Percentiles rank a stretch among this genome's conserved stretches.
These are phyloP conservation scores for Serendipita indica DNA, from an alignment of 768 basidiomycete species.

Conservation along the genomic window DNA sequence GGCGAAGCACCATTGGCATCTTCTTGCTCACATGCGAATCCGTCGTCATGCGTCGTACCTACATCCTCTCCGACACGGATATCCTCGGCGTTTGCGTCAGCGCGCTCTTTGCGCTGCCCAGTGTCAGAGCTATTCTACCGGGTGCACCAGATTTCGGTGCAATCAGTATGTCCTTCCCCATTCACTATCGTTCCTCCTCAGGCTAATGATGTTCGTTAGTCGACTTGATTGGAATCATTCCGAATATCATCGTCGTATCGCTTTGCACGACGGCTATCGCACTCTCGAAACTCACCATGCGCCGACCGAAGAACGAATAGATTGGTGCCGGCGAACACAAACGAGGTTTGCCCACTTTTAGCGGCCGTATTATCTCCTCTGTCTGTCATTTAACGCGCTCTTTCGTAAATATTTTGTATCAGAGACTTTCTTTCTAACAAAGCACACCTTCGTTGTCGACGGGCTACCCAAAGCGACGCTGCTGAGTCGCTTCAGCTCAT, in stretches of 20 bases:
- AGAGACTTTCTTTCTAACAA: too few species aligned
- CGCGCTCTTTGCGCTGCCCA: constrained; percentile 2
- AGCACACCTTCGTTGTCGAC: too few species aligned
- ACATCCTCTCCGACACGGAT: constrained; percentile 4
- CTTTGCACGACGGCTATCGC: not conserved
- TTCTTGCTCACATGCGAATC: not conserved
- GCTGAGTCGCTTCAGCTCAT: too few species aligned
- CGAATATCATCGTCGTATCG: not conserved
- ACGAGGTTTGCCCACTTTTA: too few species aligned
- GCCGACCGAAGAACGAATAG: not conserved
- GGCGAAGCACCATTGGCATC: constrained; percentile 2
- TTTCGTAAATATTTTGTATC: too few species aligned
- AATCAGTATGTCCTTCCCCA: not conserved
- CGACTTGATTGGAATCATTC: constrained; percentile 4
- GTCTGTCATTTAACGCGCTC: too few species aligned
- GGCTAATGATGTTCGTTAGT: not conserved
- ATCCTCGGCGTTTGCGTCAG: constrained; percentile 1
- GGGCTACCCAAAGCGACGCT: too few species aligned
- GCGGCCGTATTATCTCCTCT: too few species aligned
- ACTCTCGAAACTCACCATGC: not conserved
- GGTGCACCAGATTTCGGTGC: constrained; percentile 5
- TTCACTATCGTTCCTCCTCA: not conserved
- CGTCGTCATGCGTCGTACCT: not conserved
- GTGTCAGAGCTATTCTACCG: not conserved
- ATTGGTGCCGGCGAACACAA: too few species aligned